Evolutionary conservation across 179 eudicot genomes (phyloP).

Genomic region (Gypsophila paniculata): DNA sequence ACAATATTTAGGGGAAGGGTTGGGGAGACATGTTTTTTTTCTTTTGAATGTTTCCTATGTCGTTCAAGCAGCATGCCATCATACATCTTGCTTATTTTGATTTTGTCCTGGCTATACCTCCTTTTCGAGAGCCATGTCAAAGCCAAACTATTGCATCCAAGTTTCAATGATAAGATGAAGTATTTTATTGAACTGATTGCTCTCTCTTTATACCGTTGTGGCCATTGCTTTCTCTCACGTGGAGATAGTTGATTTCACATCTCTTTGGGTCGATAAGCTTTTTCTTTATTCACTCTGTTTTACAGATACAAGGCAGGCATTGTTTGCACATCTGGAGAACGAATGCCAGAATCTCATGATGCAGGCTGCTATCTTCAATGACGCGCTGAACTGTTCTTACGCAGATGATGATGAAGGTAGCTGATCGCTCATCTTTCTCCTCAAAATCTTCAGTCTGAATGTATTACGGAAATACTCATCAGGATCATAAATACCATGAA

Average conservation of each 20-base stretch:
- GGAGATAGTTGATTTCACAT: background rate
- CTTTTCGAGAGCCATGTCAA: background rate
- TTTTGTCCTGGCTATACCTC: background rate
- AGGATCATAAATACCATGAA: background rate
- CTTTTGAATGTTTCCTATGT: too few species aligned
- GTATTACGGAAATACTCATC: background rate
- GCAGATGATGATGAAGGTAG: conserved; percentile 35
- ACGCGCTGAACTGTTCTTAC: conserved; percentile 49
- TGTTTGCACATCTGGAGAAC: conserved; percentile 49
- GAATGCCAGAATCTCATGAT: conserved; percentile 57
- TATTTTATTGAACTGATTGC: background rate
- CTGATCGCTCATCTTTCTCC: background rate
- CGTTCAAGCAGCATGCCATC: background rate
- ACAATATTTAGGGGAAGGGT: too few species aligned
- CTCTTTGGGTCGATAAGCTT: background rate
- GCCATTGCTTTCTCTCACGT: background rate
- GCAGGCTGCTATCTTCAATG: conserved; percentile 59
- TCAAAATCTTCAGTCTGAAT: conserved; percentile 1
- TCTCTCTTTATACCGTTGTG: background rate
- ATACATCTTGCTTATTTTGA: background rate
- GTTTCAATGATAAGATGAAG: too few species aligned
- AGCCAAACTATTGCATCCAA: background rate
- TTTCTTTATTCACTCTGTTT: background rate
- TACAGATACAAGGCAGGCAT: conserved; percentile 60
- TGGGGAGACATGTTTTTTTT: background rate